A percentile compares a stretch with the other conserved stretches of the same genome.
phyloP scores from a whole-genome alignment of 331 rosid genomes.

The Acacia pycnantha region DNA sequence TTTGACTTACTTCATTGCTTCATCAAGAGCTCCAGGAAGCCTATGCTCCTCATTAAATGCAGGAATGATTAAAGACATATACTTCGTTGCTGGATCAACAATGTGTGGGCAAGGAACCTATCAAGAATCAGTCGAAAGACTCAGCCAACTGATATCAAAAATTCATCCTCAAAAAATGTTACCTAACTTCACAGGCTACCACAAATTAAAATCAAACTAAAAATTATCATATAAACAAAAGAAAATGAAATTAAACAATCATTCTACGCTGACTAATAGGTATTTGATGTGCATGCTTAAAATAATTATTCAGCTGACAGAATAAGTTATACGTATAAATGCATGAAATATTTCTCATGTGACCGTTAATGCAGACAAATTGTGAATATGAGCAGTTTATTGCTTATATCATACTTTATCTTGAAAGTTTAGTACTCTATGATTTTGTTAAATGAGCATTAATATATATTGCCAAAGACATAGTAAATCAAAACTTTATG shows the following conservation, averaged over 20 bases:
- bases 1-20: slow-evolving; percentile 73
- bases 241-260: neutral
- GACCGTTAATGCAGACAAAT: neutral
- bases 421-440: neutral
- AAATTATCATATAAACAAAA: neutral
- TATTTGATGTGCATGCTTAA: neutral
- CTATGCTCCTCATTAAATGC: slow-evolving; percentile 89
- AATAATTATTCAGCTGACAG: neutral
- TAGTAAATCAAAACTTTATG: neutral
- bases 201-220: neutral
- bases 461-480: neutral
- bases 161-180: slow-evolving; percentile 8
- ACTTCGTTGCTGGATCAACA: slow-evolving; percentile 85
- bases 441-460: neutral
- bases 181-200: neutral
- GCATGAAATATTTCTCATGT: neutral
- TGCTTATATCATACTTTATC: neutral
- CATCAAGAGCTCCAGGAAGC: slow-evolving; percentile 87
- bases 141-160: neutral
- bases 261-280: neutral
- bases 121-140: slow-evolving; percentile 28
- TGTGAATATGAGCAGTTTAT: neutral
- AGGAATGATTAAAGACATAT: slow-evolving; percentile 80
- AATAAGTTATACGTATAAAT: neutral
- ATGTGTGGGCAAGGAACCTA: slow-evolving; percentile 82